Conservation (phyloP, 2,329 filamentous ascomycete genomes). For the Botrytis byssoidea region DNA sequence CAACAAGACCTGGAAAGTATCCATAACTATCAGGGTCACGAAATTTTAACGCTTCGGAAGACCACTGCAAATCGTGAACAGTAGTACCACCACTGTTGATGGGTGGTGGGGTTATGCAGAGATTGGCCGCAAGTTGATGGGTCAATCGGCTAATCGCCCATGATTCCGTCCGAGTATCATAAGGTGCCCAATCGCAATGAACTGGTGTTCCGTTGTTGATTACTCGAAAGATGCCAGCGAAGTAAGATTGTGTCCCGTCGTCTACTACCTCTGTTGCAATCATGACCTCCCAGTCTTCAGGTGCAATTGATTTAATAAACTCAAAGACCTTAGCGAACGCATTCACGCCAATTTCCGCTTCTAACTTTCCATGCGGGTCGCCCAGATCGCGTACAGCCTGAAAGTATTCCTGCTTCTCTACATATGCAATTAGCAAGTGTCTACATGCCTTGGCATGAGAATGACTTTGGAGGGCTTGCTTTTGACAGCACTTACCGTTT, state of each 20-base stretch:
- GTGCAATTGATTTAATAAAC: constrained; percentile 11
- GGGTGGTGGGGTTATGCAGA: background rate
- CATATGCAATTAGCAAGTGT: background rate
- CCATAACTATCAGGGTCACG: constrained; percentile 16
- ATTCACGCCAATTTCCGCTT: background rate
- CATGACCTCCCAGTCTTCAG: constrained; percentile 13
- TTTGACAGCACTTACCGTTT: background rate
- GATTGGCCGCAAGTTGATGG: constrained; percentile 12
- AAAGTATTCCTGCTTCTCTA: constrained; percentile 17
- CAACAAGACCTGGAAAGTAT: constrained; percentile 7
- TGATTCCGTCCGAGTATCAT: constrained; percentile 25
- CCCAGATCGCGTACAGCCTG: constrained; percentile 1
- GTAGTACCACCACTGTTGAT: constrained; percentile 4
- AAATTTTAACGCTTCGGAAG: constrained; percentile 2
- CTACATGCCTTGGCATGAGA: background rate
- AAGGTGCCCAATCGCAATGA: constrained; percentile 31
- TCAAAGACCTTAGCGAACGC: constrained; percentile 13
- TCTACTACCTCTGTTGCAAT: constrained; percentile 5
- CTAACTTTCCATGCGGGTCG: background rate
- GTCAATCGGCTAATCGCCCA: constrained; percentile 21
- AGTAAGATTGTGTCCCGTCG: constrained; percentile 4
- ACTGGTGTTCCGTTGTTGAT: constrained; percentile 40
- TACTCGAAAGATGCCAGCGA: constrained; percentile 44
- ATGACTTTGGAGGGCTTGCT: background rate
- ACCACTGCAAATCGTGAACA: constrained; percentile 8